Evolutionary conservation across 2,329 filamentous ascomycete species (phyloP).

Genomic region (Aaosphaeria pasadenensis): DNA sequence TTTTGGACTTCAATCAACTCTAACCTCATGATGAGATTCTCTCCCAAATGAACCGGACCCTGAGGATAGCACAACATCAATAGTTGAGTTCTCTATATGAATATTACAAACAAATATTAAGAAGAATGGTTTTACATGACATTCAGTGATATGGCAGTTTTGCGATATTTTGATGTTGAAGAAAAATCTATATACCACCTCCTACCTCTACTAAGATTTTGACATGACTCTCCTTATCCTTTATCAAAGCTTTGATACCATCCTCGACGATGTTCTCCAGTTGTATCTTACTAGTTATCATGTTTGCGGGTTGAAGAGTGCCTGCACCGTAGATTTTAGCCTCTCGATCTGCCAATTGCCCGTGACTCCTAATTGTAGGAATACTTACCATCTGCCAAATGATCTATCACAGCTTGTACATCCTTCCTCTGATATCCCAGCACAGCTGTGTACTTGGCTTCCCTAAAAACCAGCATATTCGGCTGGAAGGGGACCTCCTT

Average conservation of each 20-base stretch:
- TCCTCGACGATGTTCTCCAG: slow-evolving; percentile 57
- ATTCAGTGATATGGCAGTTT: too few relatives aligned
- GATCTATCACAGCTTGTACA: slow-evolving; percentile 57
- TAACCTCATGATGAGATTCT: too few relatives aligned
- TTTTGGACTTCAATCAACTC: too few relatives aligned
- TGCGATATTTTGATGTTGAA: not conserved
- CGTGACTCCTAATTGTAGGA: not conserved
- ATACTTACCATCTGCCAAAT: slow-evolving; percentile 38
- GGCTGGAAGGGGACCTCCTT: slow-evolving; percentile 52
- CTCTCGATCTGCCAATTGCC: too few relatives aligned
- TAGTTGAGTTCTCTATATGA: too few relatives aligned
- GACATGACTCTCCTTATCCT: slow-evolving; percentile 61
- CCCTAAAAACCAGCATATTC: slow-evolving; percentile 53
- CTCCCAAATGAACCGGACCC: too few relatives aligned
- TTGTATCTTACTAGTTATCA: slow-evolving; percentile 60
- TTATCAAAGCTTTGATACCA: slow-evolving; percentile 56
- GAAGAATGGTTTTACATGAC: too few relatives aligned
- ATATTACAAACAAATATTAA: too few relatives aligned
- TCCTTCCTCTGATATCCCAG: slow-evolving; percentile 52
- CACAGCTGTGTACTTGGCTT: slow-evolving; percentile 52
- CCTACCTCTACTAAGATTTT: slow-evolving; percentile 57
- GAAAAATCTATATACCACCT: not conserved
- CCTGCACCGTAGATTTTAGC: slow-evolving; percentile 28
- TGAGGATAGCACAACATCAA: too few relatives aligned
- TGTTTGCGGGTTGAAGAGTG: slow-evolving; percentile 50